Evolutionary conservation across 2,329 filamentous ascomycete genomes (phyloP), one percentile per base, ranked within the genome.

Genomic region (Penicillium brasilianum): DNA sequence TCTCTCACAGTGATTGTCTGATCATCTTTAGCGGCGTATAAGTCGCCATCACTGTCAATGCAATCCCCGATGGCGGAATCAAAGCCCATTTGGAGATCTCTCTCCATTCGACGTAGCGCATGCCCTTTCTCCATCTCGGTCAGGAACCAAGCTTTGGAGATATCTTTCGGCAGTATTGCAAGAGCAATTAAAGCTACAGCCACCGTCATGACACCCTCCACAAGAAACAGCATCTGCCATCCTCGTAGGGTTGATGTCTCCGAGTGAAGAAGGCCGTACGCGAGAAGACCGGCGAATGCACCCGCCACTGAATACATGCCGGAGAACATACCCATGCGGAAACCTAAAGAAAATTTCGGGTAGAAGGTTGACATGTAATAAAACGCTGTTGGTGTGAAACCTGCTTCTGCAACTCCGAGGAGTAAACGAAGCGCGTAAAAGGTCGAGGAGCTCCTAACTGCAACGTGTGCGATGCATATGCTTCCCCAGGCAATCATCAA

Each of bases 311-410:
- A 81, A 49, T 77, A 79, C 69, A 83, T 81, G 3, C 82, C 82
- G 56, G 83, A 84, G 66, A 84, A 84, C 39, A 83, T 70, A 8
- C 77, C 81, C n/a, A 84, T 71, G 2, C 82, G 76, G 25, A 77
- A 75, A 11, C 76, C 82, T 57, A 84, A 83, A 54, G 83, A 81
- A 67, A 79, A 83, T 52, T 81, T 78, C 2, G 82, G 83, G 63
- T 84, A 84, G 70, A 83, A 84, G 61, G 83, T 74, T 36, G 80
- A 82, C 59, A 84, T 75, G 60, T 83, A 84, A 18, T 78, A 78
- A 16, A 83, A 82, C 3, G 79, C 80, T 4, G 81, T 80, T 10
- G 82, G 81, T 50, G 83, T 84, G 67, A 84, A 84, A 3, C 82
- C 82, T 44, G 80, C 77, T 75, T 62, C 61, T 4, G 52, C 57